phyloP scores from a whole-genome alignment of 1,284 basidiomycete genomes.

The Sphagnurus paluster region DNA sequence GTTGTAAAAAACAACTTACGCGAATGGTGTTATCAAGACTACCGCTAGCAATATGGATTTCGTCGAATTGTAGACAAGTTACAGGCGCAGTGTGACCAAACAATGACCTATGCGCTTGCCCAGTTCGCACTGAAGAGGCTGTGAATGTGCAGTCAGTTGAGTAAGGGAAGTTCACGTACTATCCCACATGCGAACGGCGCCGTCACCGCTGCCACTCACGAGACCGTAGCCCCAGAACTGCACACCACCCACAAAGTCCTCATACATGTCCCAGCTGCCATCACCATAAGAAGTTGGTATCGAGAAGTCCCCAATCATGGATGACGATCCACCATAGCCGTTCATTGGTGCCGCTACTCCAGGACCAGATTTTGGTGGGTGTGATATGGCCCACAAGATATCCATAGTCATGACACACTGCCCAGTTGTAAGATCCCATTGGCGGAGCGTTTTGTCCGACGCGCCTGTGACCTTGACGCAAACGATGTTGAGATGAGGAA shows the following conservation, averaged over 20 bases:
- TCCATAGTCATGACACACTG: constrained; percentile 99
- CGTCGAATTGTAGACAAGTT: constrained; percentile 96
- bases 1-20: constrained; percentile 46
- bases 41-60: constrained; percentile 89
- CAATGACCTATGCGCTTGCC: constrained; percentile 93
- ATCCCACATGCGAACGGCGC: constrained; percentile 99
- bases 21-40: constrained; percentile 92
- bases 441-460: constrained; percentile 96
- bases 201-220: constrained; percentile 95
- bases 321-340: constrained; percentile 54
- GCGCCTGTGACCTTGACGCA: constrained; percentile 83
- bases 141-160: constrained; percentile 1
- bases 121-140: constrained; percentile 82
- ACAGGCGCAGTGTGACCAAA: constrained; percentile 93
- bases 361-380: constrained; percentile 64
- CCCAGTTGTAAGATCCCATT: constrained; percentile 97
- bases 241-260: constrained; percentile 96
- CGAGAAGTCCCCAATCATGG: constrained; percentile 69
- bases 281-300: constrained; percentile 87
- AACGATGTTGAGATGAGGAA: neutral
- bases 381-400: constrained; percentile 98
- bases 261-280: constrained; percentile 92
- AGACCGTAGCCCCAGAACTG: constrained; percentile 99
- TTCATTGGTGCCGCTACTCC: constrained; percentile 40
- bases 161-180: constrained; percentile 57